A percentile compares a stretch with the other conserved stretches of the same genome.
Conservation (phyloP, 768 basidiomycete species). For the Holtermannia corniformis region DNA sequence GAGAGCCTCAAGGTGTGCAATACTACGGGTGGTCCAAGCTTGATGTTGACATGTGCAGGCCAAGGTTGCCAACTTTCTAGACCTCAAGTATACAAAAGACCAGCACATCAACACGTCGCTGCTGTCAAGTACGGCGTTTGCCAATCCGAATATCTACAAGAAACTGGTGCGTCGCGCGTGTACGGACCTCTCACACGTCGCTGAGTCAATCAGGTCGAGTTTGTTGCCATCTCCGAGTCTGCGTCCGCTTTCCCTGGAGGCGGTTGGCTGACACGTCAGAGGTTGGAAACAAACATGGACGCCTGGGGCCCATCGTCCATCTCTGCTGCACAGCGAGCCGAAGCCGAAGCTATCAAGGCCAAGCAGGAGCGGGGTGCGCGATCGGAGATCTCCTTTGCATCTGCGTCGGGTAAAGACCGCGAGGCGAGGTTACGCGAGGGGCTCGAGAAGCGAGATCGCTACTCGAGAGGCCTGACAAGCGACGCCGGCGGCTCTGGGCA, state of each 20-base stretch:
- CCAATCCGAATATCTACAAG: conserved; percentile 91
- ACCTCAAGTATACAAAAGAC: conserved; percentile 61
- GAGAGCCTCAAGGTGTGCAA: conserved; percentile 18
- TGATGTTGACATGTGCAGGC: conserved; percentile 46
- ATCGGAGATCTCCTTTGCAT: conserved; percentile 56
- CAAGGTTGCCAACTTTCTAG: conserved; percentile 69
- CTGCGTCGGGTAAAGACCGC: conserved; percentile 13
- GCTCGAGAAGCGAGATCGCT: no score
- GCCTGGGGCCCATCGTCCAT: conserved; percentile 72
- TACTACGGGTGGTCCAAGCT: neutral
- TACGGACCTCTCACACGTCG: neutral
- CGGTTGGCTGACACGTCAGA: conserved; percentile 52
- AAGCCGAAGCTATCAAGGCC: conserved; percentile 54
- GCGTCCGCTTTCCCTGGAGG: conserved; percentile 66
- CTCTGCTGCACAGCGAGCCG: conserved; percentile 51
- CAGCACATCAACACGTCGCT: conserved; percentile 94
- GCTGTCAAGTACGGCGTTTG: conserved; percentile 83
- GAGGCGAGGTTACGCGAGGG: no score
- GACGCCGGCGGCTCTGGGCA: no score
- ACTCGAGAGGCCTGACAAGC: no score
- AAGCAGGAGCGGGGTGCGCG: conserved; percentile 52
- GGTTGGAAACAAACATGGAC: conserved; percentile 53
- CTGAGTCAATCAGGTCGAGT: conserved; percentile 51
- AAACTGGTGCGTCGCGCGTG: conserved; percentile 52
- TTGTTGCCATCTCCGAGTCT: conserved; percentile 81